Evolutionary conservation across 176 grass and related monocot species (phyloP).

Genomic region (Panicum miliaceum): DNA sequence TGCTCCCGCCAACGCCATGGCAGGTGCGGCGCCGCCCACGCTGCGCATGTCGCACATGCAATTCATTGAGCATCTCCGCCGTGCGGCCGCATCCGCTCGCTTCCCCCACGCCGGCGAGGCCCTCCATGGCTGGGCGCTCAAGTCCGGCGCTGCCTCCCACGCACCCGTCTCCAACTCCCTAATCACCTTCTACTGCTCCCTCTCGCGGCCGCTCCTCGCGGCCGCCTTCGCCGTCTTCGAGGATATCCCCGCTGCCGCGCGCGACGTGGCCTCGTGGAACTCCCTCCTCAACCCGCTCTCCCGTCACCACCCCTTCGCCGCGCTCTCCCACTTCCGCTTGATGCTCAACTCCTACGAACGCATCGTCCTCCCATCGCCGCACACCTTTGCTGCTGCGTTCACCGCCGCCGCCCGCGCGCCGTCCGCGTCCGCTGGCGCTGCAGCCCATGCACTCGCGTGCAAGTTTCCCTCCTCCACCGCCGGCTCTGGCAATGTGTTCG

Average conservation of each 20-base stretch:
- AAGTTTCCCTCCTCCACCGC: conserved; percentile 56
- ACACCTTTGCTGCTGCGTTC: conserved; percentile 62
- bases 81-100: conserved; percentile 7
- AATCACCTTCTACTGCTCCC: conserved; percentile 63
- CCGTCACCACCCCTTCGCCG: conserved; percentile 21
- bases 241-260: conserved; percentile 27
- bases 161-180: conserved; percentile 67
- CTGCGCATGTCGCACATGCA: conserved; percentile 45
- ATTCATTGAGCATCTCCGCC: conserved; percentile 52
- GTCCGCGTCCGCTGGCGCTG: conserved; percentile 5
- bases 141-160: conserved; percentile 54
- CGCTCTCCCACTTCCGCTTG: conserved; percentile 47
- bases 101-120: conserved; percentile 39
- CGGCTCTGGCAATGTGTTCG: conserved; percentile 49
- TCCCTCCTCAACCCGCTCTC: conserved; percentile 71
- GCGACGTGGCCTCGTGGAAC: conserved; percentile 67
- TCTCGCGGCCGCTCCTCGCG: conserved; percentile 41
- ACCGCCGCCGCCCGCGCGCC: conserved; percentile 45
- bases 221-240: conserved; percentile 49
- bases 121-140: conserved; percentile 67
- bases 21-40: not conserved
- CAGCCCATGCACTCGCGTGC: conserved; percentile 50
- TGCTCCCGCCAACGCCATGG: conserved; percentile 8
- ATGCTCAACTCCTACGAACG: conserved; percentile 42
- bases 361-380: conserved; percentile 51